phyloP scores from a whole-genome alignment of 768 basidiomycete genomes.

The Hypholoma sublateritium region DNA sequence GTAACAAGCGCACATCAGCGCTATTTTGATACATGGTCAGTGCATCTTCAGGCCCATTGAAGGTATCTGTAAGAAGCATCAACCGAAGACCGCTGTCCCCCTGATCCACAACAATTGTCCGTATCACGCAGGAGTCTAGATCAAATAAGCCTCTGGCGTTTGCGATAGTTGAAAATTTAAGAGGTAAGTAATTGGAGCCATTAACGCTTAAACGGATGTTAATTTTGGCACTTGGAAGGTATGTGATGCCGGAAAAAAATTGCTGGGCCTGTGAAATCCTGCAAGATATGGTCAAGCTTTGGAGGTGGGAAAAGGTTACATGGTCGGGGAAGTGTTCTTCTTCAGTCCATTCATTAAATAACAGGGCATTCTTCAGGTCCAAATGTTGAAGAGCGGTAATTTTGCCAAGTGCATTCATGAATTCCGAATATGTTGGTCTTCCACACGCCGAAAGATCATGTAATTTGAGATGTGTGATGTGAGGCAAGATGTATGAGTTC shows the following conservation, averaged over 20 bases:
- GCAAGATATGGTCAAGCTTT: background rate
- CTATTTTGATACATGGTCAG: too few relatives aligned
- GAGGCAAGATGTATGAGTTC: background rate
- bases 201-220: background rate
- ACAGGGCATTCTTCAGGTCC: background rate
- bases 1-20: too few relatives aligned
- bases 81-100: background rate
- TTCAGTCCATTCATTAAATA: background rate
- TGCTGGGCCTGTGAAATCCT: background rate
- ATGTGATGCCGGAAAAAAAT: background rate
- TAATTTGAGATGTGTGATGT: background rate
- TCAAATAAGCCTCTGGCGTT: background rate
- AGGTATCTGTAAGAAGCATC: too few relatives aligned
- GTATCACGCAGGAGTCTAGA: background rate
- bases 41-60: too few relatives aligned
- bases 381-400: background rate
- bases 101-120: background rate
- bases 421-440: background rate
- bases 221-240: background rate
- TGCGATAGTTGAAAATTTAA: background rate
- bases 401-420: background rate
- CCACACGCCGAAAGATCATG: background rate
- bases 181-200: background rate
- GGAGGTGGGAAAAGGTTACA: background rate
- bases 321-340: background rate